Conservation (phyloP, 2,329 filamentous ascomycete species). For the Stenocarpella maydis region DNA sequence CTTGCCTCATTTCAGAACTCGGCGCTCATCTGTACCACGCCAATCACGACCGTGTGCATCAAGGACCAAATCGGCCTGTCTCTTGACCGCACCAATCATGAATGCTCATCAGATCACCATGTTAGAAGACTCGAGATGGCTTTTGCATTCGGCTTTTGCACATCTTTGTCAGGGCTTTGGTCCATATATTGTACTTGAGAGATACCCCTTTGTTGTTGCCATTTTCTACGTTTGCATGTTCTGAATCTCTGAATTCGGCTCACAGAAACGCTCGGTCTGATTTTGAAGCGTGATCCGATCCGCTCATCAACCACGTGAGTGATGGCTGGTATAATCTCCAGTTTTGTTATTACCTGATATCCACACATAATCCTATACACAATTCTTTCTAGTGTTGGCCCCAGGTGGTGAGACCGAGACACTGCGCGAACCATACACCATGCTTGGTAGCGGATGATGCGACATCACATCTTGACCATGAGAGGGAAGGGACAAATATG, state of each 20-base stretch:
- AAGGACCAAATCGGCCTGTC: neutral
- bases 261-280: neutral
- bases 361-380: neutral
- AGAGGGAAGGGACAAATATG: neutral
- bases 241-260: neutral
- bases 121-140: neutral
- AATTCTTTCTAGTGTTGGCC: neutral
- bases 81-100: neutral
- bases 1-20: too few species aligned
- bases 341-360: neutral
- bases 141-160: slow-evolving; percentile 20
- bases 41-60: neutral
- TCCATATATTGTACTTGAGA: slow-evolving; percentile 20
- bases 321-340: neutral
- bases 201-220: slow-evolving; percentile 23
- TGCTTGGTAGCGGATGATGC: neutral
- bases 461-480: neutral
- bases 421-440: too few species aligned
- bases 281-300: neutral
- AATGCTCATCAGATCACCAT: neutral
- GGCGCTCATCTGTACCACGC: neutral
- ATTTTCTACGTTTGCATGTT: neutral
- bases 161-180: slow-evolving; percentile 12
- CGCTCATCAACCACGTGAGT: neutral
- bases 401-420: neutral